Percentiles rank a stretch among this genome's conserved stretches.
These are phyloP conservation scores for Sextonia rubra DNA, from an alignment of 164 flowering plant genomes.

Conservation along the genomic window DNA sequence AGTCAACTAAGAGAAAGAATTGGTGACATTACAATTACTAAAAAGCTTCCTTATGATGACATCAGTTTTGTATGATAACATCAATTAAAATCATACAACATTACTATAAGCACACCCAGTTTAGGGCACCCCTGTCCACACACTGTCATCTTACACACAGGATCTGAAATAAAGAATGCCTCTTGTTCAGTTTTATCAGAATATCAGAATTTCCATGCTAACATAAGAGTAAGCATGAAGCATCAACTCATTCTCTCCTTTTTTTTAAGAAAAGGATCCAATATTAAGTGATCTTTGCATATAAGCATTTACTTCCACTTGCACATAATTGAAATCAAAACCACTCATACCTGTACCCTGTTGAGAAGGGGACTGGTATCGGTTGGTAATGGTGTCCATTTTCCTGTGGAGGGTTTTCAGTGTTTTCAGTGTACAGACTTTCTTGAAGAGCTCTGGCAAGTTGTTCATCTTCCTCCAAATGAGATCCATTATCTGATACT, in stretches of 20 bases:
- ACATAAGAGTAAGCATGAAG: neutral
- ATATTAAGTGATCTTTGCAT: neutral
- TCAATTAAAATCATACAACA: neutral
- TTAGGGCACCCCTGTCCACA: neutral
- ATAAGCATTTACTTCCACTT: neutral
- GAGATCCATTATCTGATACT: slow-evolving; percentile 37
- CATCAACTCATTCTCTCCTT: neutral
- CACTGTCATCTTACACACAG: too few species aligned
- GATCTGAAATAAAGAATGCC: neutral
- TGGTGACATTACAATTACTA: neutral
- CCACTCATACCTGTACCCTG: slow-evolving; percentile 58
- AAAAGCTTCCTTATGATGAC: neutral
- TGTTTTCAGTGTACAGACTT: slow-evolving; percentile 55
- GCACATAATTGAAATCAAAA: slow-evolving; percentile 4
- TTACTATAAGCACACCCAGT: neutral
- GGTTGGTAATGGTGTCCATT: slow-evolving; percentile 42
- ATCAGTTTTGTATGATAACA: neutral
- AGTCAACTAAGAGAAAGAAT: neutral
- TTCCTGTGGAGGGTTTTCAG: slow-evolving; percentile 44
- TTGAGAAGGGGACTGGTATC: slow-evolving; percentile 40
- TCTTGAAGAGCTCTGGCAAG: slow-evolving; percentile 86
- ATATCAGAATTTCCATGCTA: neutral
- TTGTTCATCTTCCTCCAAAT: slow-evolving; percentile 77
- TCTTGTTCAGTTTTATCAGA: neutral
- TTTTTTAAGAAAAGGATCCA: neutral